Base-by-base conservation (phyloP, 768 basidiomycete species). In the Tulasnella sp. region DNA sequence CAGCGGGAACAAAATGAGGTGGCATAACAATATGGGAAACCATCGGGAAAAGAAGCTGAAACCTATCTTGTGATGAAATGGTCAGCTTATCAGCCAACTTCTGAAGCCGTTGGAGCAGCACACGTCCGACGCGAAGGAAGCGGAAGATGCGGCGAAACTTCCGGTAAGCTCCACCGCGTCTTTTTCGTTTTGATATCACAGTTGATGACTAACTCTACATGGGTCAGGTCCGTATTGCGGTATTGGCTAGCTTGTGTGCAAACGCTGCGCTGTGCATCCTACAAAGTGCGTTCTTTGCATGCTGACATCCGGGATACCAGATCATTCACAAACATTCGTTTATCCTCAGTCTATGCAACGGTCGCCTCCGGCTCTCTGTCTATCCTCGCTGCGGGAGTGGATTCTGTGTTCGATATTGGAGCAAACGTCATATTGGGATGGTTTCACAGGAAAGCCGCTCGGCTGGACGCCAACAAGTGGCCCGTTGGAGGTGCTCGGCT, bases 41-140 rank as follows among this genome's bases (percentile, higher is more conserved):
- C 41, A 19, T 43, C 41, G 41, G 41, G 41, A 10, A 11, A 19
- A 43, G 11, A 43, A 10, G 11, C 41, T 43, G 11, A 10, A 11
- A 11, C 41, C 11, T 43, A 11, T 10, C n/a, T 19, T 11, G 19
- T 43, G 41, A 10, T 19, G 19, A 10, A 10, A 43, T 43, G 41
- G 41, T n/a, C 66, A 94, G 87, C 84, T 92, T 60, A 94, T 98
- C 62, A 68, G 73, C n/a, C 78, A 81, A n/a, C 72, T 97, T 62
- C 78, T 98, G 31, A 96, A 94, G 70, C 80, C 92, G 0, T 85
- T 98, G 80, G 87, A 91, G 34, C 83, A 85, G 31, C 87, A 92
- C 66, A 90, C 90, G 0, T 78, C 81, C 52, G 89, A 94, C 65
- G 92, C 91, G 15, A 78, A 75, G 61, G 75, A 77, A 11, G 81